phyloP scores from a whole-genome alignment of 495 filamentous ascomycete species.

The Penicillium waksmanii region DNA sequence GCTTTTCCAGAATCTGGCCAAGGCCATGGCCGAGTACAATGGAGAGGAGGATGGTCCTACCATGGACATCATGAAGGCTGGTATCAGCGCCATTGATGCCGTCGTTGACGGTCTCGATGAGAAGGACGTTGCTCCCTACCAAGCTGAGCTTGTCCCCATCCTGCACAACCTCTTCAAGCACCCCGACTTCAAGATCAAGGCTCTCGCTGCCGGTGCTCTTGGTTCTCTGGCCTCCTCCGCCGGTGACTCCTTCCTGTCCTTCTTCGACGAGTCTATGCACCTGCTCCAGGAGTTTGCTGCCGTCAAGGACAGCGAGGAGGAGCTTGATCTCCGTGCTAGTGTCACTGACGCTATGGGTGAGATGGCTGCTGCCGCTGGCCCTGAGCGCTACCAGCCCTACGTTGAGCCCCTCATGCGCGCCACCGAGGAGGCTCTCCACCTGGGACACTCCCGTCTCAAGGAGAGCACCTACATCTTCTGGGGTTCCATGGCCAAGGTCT shows the following conservation, averaged over 20 bases:
- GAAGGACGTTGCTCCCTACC: conserved; percentile 79
- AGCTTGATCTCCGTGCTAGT: conserved; percentile 85
- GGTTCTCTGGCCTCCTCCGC: conserved; percentile 87
- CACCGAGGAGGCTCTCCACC: conserved; percentile 87
- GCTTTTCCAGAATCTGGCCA: conserved; percentile 84
- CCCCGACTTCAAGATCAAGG: conserved; percentile 87
- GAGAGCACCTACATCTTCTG: conserved; percentile 98
- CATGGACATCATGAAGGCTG: conserved; percentile 82
- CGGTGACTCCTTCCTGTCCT: conserved; percentile 81
- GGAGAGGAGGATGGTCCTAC: conserved; percentile 62
- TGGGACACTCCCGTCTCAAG: conserved; percentile 85
- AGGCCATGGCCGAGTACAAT: conserved; percentile 68
- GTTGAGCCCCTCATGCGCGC: conserved; percentile 87
- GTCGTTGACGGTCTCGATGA: conserved; percentile 87
- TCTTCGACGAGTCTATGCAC: conserved; percentile 86
- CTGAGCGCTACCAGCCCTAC: conserved; percentile 84
- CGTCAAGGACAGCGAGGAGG: conserved; percentile 86
- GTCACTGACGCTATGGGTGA: conserved; percentile 91
- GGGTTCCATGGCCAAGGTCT: conserved; percentile 92
- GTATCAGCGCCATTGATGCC: conserved; percentile 89
- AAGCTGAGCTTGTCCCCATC: conserved; percentile 78
- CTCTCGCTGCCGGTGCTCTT: conserved; percentile 82
- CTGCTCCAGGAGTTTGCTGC: conserved; percentile 79
- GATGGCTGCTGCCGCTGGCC: conserved; percentile 86
- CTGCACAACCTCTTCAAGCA: conserved; percentile 80